Base-by-base conservation (phyloP, 106 monocot species). In the Dendrobium chrysotoxum region DNA sequence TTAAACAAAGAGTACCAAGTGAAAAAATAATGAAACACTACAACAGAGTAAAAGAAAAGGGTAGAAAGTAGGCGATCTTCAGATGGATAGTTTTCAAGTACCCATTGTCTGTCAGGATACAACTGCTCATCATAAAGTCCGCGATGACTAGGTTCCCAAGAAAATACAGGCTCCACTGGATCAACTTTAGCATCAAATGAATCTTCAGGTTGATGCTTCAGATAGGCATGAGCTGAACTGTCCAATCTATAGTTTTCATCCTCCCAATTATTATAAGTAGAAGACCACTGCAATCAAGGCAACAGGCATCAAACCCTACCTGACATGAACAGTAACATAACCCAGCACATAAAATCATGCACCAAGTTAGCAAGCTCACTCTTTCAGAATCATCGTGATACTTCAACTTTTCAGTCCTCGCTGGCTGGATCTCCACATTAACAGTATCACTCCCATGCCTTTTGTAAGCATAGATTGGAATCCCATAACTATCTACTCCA, bases 391-490 rank as follows among this genome's bases (percentile, higher is more conserved):
- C 39, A 40, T 11, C 31, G 74, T 78, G 73, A 50, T 45, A 84
- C 75, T 85, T 73, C 35, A 89, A 23, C 39, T 53, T 83, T 9
- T 80, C 70, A 35, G 74, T 79, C 75, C 73, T 67, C 21, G 81
- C 84, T 8, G 87, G 92, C 83, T 89, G 81, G 31, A 87, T 67
- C 77, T 86, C 79, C 5, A 85, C 40, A 7, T 39, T 40, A 7
- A 92, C 45, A 21, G 91, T 20, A 35, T 79, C 84, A 7, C 47
- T 9, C 1, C 68, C 78, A n/a, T 28, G 80, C 30, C 10, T 81
- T 82, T 82, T 92, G 77, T 84, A 82, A 66, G 89, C 92, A 71
- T 92, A 92, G n/a, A 92, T 78, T 7, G 92, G 89, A 40, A 89
- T 81, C 38, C 85, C 90, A 28, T 80, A 85, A 72, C 81, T 83